Evolutionary conservation across 441 rosid species (phyloP).

Genomic region (Melastoma candidum): DNA sequence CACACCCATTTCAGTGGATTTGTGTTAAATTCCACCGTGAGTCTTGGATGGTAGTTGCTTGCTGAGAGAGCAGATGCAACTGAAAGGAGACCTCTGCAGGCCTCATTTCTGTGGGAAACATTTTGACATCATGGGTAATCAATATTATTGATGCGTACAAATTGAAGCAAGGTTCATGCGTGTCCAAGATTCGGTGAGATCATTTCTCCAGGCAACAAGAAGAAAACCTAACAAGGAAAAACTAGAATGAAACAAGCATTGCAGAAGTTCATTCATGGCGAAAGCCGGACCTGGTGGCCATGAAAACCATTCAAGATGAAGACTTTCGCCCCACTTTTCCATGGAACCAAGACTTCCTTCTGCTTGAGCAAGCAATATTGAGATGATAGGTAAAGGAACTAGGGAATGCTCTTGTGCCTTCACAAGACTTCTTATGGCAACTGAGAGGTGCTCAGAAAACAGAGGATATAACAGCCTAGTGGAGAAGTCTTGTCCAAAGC

Average conservation of each 20-base stretch:
- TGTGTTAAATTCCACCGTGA: constrained; percentile 45
- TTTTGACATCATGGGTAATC: no score
- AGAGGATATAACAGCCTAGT: neutral
- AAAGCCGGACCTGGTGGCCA: constrained; percentile 84
- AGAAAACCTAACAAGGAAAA: no score
- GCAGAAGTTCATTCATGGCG: neutral
- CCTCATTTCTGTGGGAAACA: constrained; percentile 57
- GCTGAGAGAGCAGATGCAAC: constrained; percentile 83
- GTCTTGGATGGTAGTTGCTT: constrained; percentile 27
- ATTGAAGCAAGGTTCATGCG: no score
- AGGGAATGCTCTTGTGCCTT: constrained; percentile 40
- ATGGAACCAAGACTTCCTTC: constrained; percentile 84
- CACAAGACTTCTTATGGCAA: constrained; percentile 54
- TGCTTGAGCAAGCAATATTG: constrained; percentile 69
- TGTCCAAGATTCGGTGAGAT: no score
- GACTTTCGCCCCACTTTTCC: constrained; percentile 70
- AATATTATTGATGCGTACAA: no score
- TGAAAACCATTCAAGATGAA: constrained; percentile 78
- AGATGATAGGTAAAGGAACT: constrained; percentile 54
- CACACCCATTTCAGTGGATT: constrained; percentile 80
- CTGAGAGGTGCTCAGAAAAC: constrained; percentile 39
- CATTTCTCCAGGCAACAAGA: no score
- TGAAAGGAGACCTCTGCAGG: constrained; percentile 86
- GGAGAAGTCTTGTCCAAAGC: no score
- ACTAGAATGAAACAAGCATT: no score